Percentiles rank a stretch among this genome's conserved stretches.
Conservation (phyloP, 345 rosid species). For the Sonneratia alba region DNA sequence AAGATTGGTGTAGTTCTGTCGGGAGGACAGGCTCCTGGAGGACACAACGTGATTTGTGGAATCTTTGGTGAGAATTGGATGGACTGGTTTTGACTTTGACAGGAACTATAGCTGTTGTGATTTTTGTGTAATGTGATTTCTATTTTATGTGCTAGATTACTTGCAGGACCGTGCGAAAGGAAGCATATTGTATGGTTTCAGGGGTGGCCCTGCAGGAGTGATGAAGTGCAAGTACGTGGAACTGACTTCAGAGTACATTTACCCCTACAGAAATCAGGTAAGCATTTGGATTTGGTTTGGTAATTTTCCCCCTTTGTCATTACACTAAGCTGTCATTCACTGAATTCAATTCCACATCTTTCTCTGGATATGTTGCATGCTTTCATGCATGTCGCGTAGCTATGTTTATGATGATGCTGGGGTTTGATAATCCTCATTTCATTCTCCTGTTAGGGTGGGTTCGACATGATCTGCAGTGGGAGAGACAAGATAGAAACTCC, state of each 20-base stretch:
- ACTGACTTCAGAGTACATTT: conserved; percentile 56
- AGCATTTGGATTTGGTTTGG: not conserved
- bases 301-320: not conserved
- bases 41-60: conserved; percentile 95
- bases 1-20: conserved; percentile 95
- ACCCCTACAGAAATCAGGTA: conserved; percentile 93
- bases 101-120: not conserved
- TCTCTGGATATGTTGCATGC: not conserved
- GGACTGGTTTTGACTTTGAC: not conserved
- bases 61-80: conserved; percentile 51
- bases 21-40: conserved; percentile 99
- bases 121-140: not conserved
- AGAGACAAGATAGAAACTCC: conserved; percentile 99
- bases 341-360: not conserved
- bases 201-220: conserved; percentile 98
- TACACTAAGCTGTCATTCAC: not conserved
- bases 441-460: conserved; percentile 66
- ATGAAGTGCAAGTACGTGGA: conserved; percentile 88
- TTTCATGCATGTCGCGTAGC: not conserved
- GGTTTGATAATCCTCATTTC: not conserved
- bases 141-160: conserved; percentile 45
- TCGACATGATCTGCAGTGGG: conserved; percentile 99
- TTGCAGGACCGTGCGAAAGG: conserved; percentile 73
- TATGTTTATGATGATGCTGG: not conserved
- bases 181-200: conserved; percentile 72